Percentiles rank a stretch among this genome's conserved stretches.
Conservation (phyloP, 768 basidiomycete species). For the Sarcomyxa edulis region DNA sequence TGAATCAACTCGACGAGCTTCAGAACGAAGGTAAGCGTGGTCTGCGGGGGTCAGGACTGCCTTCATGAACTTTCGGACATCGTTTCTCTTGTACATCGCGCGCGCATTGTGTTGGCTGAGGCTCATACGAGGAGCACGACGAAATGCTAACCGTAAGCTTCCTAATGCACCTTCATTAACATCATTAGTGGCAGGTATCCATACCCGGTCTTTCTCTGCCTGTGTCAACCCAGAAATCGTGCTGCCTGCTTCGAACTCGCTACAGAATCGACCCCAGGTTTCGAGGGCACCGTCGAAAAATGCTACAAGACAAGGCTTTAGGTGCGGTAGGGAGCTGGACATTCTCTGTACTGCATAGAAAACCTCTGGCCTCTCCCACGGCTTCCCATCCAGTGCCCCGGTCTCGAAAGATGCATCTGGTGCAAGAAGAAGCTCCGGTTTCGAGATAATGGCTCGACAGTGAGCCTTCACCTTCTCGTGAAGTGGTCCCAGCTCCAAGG, state of each 20-base stretch:
- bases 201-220: conserved; percentile 6
- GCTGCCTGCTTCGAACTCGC: conserved; percentile 14
- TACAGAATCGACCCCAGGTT: conserved; percentile 15
- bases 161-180: conserved; percentile 18
- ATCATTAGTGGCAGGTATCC: conserved; percentile 17
- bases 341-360: conserved; percentile 12
- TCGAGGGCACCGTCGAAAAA: conserved; percentile 19
- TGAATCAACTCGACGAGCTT: no score
- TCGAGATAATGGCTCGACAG: conserved; percentile 10
- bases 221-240: conserved; percentile 5
- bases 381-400: conserved; percentile 17
- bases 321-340: conserved; percentile 8
- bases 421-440: conserved; percentile 16
- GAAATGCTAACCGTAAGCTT: conserved; percentile 3
- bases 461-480: conserved; percentile 15
- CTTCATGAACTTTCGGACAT: background rate
- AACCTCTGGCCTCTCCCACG: conserved; percentile 13
- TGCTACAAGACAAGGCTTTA: conserved; percentile 13
- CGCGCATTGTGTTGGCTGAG: conserved; percentile 11
- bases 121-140: conserved; percentile 6
- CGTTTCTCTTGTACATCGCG: conserved; percentile 5
- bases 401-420: conserved; percentile 5
- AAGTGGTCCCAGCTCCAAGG: conserved; percentile 18
- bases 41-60: no score
- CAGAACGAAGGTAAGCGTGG: no score